Conservation (phyloP, 2,329 filamentous ascomycete species). For the Talaromyces sp. region DNA sequence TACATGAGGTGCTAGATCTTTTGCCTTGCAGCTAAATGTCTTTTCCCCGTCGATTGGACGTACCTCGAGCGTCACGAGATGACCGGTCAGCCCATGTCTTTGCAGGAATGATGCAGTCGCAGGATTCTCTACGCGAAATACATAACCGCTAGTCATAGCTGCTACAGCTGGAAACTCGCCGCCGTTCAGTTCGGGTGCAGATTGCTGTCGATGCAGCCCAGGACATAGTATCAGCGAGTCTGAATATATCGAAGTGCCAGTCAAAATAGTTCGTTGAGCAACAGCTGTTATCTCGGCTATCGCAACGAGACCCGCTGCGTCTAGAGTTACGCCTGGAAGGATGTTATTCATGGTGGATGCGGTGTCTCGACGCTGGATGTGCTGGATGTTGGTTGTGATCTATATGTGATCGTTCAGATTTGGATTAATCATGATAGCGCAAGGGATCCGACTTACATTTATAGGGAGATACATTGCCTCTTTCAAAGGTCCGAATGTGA, state of each 20-base stretch:
- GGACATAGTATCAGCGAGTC: conserved; percentile 60
- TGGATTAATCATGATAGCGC: neutral
- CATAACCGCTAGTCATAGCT: conserved; percentile 46
- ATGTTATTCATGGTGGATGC: conserved; percentile 1
- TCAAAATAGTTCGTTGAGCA: conserved; percentile 56
- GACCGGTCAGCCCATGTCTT: conserved; percentile 57
- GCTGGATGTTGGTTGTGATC: neutral
- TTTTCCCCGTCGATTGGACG: neutral
- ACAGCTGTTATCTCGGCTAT: conserved; percentile 60
- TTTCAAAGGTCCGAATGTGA: neutral
- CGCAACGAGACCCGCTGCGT: conserved; percentile 56
- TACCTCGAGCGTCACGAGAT: conserved; percentile 55
- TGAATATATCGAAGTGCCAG: conserved; percentile 57
- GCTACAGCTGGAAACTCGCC: conserved; percentile 44
- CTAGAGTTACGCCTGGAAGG: conserved; percentile 41
- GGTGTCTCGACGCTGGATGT: conserved; percentile 1
- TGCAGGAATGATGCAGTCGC: conserved; percentile 57
- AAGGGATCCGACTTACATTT: neutral
- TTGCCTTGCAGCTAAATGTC: neutral
- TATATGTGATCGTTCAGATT: neutral
- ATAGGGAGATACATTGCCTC: conserved; percentile 9
- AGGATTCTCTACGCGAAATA: conserved; percentile 44
- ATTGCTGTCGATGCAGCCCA: conserved; percentile 61
- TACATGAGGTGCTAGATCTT: neutral
- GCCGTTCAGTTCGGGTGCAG: conserved; percentile 51